A percentile compares a stretch with the other conserved stretches of the same genome.
These are phyloP conservation scores for Leccinum huronense DNA, from an alignment of 1,284 basidiomycete genomes.

Conservation along the genomic window DNA sequence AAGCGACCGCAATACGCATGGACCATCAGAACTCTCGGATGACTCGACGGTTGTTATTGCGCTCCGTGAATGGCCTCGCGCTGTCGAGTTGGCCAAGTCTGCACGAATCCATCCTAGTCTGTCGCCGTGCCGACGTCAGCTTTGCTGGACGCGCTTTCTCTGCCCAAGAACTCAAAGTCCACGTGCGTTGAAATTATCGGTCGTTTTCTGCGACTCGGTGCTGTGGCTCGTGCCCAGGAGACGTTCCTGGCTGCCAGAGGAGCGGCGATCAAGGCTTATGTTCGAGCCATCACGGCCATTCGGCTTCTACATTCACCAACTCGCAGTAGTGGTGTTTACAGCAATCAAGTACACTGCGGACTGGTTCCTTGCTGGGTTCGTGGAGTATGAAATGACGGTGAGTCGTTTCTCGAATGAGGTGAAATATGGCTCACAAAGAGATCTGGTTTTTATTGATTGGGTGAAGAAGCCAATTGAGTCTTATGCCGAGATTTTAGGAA, in stretches of 20 bases:
- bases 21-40: constrained; percentile 89
- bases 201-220: constrained; percentile 72
- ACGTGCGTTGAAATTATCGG: constrained; percentile 70
- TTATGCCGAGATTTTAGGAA: constrained; percentile 86
- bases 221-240: constrained; percentile 59
- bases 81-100: constrained; percentile 80
- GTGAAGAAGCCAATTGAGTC: constrained; percentile 82
- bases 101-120: constrained; percentile 70
- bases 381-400: constrained; percentile 88
- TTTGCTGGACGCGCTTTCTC: constrained; percentile 73
- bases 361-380: constrained; percentile 96
- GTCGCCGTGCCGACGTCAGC: constrained; percentile 67
- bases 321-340: constrained; percentile 84
- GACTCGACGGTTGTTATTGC: constrained; percentile 91
- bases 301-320: constrained; percentile 75
- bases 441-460: constrained; percentile 89
- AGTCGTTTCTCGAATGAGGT: constrained; percentile 31
- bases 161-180: constrained; percentile 77
- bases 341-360: constrained; percentile 94
- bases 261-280: constrained; percentile 71
- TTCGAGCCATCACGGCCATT: constrained; percentile 88
- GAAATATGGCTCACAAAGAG: constrained; percentile 7
- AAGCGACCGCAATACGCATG: constrained; percentile 74
- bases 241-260: constrained; percentile 83
- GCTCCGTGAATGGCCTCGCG: constrained; percentile 84